Evolutionary conservation across 352 stramenopile species (phyloP), one percentile per base, ranked within the genome.

Genomic region (Pythium pyrilobum): DNA sequence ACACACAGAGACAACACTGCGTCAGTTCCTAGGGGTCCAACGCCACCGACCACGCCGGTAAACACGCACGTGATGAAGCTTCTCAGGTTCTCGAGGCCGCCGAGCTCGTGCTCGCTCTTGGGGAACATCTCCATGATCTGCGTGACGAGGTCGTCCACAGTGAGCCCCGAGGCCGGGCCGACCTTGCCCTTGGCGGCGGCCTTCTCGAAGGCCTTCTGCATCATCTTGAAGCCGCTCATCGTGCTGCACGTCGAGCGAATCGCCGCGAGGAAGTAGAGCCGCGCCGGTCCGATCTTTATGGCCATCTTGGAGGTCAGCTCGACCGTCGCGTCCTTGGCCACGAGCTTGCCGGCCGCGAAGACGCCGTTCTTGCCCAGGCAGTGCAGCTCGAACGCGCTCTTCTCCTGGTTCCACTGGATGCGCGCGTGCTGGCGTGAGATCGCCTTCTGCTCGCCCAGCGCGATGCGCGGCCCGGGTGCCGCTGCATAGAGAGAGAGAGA

Each of bases 361-460:
- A 93, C 71, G 20, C 81, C 81, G 60, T 93, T 93, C 65, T 93
- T 93, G 45, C 83, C 83, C 6, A 93, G 60, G 60, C 81, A 88
- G 37, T 75, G 58, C 34, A 93, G 40, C 62, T 93, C 78, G 42
- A 93, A 90, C 62, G 75, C 79, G 49, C 77, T 78, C 48, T 87
- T 80, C 16, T 69, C 72, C 38, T 78, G 64, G 43, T 77, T 92
- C 83, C 83, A 93, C 39, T 85, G 67, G 59, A 93, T 89, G 32
- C 77, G 74, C 51, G 79, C 83, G 49, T 93, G 83, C 40, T 81
- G 62, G 5, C 83, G 51, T 12, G 81, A 92, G 37, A 93, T 84
- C 40, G 83, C 73, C 51, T 90, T 93, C 37, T 90, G 79, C 44
- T 93, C 83, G n/a, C 83, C 83, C 20, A 93, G 56, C 13, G 67